Conservation (phyloP, 345 rosid genomes). For the Syzygium oleosum region DNA sequence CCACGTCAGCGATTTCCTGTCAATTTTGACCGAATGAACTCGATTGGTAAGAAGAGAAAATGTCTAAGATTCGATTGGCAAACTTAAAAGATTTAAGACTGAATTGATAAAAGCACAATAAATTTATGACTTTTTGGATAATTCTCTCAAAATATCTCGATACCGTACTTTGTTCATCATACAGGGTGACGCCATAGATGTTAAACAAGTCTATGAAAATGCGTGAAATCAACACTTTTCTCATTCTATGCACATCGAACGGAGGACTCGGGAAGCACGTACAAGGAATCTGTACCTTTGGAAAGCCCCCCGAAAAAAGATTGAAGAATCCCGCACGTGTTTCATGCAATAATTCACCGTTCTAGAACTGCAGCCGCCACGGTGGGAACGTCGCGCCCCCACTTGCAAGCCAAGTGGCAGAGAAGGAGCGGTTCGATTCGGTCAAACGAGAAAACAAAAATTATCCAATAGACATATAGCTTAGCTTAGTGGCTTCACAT, state of each 20-base stretch:
- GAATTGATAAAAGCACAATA: too few relatives aligned
- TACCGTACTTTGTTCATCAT: neutral
- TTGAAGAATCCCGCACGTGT: neutral
- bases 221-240: neutral
- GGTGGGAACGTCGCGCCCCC: neutral
- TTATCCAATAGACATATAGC: neutral
- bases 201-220: neutral
- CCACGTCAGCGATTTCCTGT: too few relatives aligned
- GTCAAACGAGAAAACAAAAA: rapidly evolving
- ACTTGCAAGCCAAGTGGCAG: neutral
- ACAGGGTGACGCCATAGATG: neutral
- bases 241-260: neutral
- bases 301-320: neutral
- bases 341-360: neutral
- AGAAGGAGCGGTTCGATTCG: neutral
- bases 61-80: too few relatives aligned
- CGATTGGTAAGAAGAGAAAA: too few relatives aligned
- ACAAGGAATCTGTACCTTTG: neutral
- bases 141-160: too few relatives aligned
- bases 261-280: neutral
- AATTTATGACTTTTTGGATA: too few relatives aligned
- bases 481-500: neutral
- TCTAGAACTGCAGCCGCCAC: neutral
- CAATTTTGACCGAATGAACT: too few relatives aligned
- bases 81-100: too few relatives aligned